Evolutionary conservation across 2,329 filamentous ascomycete species (phyloP).

Genomic region (Cryphonectria japonica): DNA sequence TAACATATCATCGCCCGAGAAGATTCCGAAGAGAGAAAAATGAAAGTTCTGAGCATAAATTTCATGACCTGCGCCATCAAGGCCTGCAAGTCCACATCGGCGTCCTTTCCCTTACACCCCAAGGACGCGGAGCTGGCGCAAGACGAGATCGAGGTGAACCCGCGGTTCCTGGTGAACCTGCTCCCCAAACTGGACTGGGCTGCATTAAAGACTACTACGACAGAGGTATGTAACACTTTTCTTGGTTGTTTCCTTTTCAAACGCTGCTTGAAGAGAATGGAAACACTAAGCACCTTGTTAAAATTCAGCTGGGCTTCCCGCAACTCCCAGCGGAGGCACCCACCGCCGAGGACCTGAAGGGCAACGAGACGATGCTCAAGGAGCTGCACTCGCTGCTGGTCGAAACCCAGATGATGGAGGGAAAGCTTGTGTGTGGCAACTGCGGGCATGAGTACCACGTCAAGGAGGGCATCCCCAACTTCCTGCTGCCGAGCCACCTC

Average conservation of each 20-base stretch:
- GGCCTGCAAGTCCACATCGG: conserved; percentile 80
- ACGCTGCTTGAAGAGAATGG: not conserved
- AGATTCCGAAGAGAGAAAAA: conserved; percentile 44
- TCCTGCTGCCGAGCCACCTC: conserved; percentile 89
- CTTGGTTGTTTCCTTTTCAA: not conserved
- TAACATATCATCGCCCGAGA: conserved; percentile 16
- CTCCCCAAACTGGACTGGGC: conserved; percentile 88
- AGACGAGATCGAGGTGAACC: conserved; percentile 79
- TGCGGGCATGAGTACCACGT: conserved; percentile 94
- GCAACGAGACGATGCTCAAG: conserved; percentile 70
- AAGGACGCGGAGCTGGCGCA: conserved; percentile 89
- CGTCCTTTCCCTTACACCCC: conserved; percentile 89
- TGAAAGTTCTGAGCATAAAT: conserved; percentile 96
- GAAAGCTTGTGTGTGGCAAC: conserved; percentile 85
- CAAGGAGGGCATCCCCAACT: conserved; percentile 96
- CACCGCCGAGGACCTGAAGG: conserved; percentile 62
- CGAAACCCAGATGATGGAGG: conserved; percentile 88
- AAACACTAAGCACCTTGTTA: conserved; percentile 22
- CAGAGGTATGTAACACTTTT: conserved; percentile 62
- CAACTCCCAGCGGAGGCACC: conserved; percentile 68
- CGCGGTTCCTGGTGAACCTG: conserved; percentile 80
- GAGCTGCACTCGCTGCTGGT: conserved; percentile 83
- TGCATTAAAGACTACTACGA: conserved; percentile 73
- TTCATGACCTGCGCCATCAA: conserved; percentile 97
- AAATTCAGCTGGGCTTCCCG: conserved; percentile 74